Evolutionary conservation across 331 rosid genomes (phyloP), one percentile per base, ranked within the genome.

Genomic region (Rhamnella rubrinervis): DNA sequence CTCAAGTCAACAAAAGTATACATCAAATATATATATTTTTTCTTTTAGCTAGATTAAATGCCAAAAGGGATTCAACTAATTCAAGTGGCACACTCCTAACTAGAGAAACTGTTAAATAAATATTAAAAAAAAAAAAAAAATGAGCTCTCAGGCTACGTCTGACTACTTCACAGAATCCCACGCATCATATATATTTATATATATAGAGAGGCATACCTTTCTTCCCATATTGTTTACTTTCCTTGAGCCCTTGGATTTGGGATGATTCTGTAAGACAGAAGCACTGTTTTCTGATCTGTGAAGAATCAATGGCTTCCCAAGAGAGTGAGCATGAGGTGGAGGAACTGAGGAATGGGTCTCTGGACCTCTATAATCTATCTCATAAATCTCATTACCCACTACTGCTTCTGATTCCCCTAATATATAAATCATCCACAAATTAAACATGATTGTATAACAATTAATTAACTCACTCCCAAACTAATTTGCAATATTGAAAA

Each of bases 321-420:
- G 76, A 17, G 82, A 76, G 61, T 68, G 83, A 11, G 2, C 47
- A 79, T 71, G 82, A 41, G 97, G 98, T 7, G 98, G 95, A 59
- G 93, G 91, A 71, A 80, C 44, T 5, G 95, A 85, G 0, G 97
- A 81, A 76, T 93, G 98, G 11, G 98, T 93, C 75, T 93, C 96
- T 18, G 98, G 98, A 56, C 98, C 98, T 89, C 92, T 88, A 61
- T 93, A 93, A 69, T 93, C 98, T 61, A 93, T 93, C 63, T 93
- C 93, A 71, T 90, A 93, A 44, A 90, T 77, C 77, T 80, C 90
- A 17, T 77, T 39, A 28, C 39, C 49, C 18, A 71, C 66, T 74
- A 73, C 25, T 60, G 2, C 68, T 65, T 79, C 76, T 6, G 75
- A 72, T 74, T 63, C 79, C 63, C 82, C 92, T 86, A 38, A 58